Percentiles rank a stretch among this genome's conserved stretches.
Evolutionary conservation across 345 rosid species (phyloP).

Genomic region (Citropsis articulata): DNA sequence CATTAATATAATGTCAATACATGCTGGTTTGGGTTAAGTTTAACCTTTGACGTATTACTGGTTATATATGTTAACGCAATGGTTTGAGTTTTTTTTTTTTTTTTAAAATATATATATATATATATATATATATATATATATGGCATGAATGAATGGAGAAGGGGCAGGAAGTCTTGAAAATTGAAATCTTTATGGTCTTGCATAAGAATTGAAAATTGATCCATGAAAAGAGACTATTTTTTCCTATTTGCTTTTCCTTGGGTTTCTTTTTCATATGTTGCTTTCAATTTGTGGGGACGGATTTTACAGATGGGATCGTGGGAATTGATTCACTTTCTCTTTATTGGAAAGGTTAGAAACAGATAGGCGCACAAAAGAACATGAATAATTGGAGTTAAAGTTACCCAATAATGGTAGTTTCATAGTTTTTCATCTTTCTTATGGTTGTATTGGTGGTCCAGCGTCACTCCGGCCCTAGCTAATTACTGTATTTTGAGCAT

Average conservation of each 20-base stretch:
- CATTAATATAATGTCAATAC: conserved; percentile 32
- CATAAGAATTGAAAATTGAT: not conserved
- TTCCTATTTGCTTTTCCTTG: not conserved
- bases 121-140: too few relatives aligned
- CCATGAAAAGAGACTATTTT: too few relatives aligned
- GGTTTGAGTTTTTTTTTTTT: not conserved
- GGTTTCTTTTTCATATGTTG: not conserved
- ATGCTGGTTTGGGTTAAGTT: conserved; percentile 30
- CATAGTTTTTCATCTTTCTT: not conserved
- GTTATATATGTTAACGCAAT: too few relatives aligned
- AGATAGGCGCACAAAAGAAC: not conserved
- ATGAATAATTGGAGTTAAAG: conserved; percentile 14
- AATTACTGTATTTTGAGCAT: not conserved
- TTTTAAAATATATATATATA: too few relatives aligned
- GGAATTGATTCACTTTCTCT: not conserved
- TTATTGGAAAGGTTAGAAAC: conserved; percentile 8
- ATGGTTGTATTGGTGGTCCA: not conserved
- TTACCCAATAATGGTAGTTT: not conserved
- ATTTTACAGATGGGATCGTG: not conserved
- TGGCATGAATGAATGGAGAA: not conserved
- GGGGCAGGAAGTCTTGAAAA: not conserved
- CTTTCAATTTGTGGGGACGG: conserved; percentile 4
- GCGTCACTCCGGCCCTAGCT: too few relatives aligned
- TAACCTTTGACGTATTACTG: not conserved
- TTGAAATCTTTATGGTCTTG: not conserved